Evolutionary conservation across 2,329 filamentous ascomycete species (phyloP).

Genomic region (Geosmithia flava): DNA sequence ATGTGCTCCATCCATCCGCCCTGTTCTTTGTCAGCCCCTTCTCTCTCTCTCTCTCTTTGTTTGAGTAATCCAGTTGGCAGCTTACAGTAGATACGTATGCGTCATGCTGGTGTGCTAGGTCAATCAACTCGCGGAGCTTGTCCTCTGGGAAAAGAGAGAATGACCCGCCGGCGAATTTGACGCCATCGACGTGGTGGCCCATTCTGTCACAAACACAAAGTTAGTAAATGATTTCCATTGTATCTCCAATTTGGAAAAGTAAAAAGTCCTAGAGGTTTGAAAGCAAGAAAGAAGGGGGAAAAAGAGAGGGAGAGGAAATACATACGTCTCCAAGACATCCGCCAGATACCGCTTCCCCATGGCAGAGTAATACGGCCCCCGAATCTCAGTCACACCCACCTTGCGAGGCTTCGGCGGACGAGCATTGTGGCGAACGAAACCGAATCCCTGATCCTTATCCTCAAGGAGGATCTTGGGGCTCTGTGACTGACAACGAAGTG

Average conservation of each 20-base stretch:
- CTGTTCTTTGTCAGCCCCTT: conserved; percentile 10
- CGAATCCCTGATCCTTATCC: conserved; percentile 31
- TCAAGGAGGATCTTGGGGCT: conserved; percentile 25
- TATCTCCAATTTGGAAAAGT: too few relatives aligned
- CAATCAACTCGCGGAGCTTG: conserved; percentile 2
- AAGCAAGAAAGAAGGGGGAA: too few relatives aligned
- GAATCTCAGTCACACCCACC: conserved; percentile 39
- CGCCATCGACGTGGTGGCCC: conserved; percentile 39
- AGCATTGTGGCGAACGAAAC: conserved; percentile 36
- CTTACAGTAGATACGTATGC: conserved; percentile 37
- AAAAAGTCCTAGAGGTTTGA: too few relatives aligned
- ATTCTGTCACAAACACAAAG: conserved; percentile 19
- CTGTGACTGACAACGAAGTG: background rate
- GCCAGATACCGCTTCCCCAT: conserved; percentile 39
- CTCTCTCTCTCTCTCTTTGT: too few relatives aligned
- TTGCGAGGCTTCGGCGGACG: conserved; percentile 33
- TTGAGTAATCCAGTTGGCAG: background rate
- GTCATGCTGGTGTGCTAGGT: conserved; percentile 2
- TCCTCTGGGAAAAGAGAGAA: conserved; percentile 29
- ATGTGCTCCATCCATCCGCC: conserved; percentile 43
- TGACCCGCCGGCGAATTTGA: conserved; percentile 41
- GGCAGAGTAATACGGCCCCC: conserved; percentile 40
- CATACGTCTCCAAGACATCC: conserved; percentile 37
- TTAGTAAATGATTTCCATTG: too few relatives aligned
- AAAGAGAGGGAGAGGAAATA: background rate